Base-by-base conservation (phyloP, 140 eudicot genomes). In the Ambrosia hybrid region DNA sequence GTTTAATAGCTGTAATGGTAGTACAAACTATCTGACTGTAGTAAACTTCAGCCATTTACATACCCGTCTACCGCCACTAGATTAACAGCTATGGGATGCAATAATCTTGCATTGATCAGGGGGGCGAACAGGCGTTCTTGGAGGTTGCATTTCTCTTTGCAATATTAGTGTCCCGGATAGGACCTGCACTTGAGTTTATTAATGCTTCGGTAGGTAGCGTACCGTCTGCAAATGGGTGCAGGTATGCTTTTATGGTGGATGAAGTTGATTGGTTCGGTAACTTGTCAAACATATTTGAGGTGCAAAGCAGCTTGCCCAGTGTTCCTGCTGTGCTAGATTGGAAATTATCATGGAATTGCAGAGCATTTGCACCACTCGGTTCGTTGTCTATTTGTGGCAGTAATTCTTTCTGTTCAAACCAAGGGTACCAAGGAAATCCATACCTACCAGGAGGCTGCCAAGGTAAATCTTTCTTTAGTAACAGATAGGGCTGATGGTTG, bases 241-340 rank as follows among this genome's bases (percentile, higher is more conserved):
- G 26, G 63, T 57, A 57, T 57, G 63, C 63, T 8, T 57, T 57
- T 26, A 57, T 57, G 63, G 63, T 57, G 63, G 63, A 30, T 71
- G 62, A 21, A 21, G 26, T 68, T 34, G 81, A 76, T n/a, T 76
- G 81, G 81, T 76, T 76, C 36, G 73, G 36, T 48, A 60, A 60
- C 71, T 69, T 76, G 45, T 48, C 71, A 12, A 39, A 49, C 63
- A 72, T 63, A 57, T 76, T 41, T 60, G 41, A 36, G 34, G 81
- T 76, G 34, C 76, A 69, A 59, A 10, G 11, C 48, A 21, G 26
- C 26, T 68, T 76, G 71, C 62, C 65, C 4, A 34, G 37, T 46
- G 80, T 21, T 21, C 26, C 26, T 21, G 26, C 26, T 21, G 26
- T 21, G 26, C 26, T 21, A 21, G 26, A 21, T 76, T 43, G 76